Conservation (phyloP, 345 rosid species). For the Citropsis articulata region DNA sequence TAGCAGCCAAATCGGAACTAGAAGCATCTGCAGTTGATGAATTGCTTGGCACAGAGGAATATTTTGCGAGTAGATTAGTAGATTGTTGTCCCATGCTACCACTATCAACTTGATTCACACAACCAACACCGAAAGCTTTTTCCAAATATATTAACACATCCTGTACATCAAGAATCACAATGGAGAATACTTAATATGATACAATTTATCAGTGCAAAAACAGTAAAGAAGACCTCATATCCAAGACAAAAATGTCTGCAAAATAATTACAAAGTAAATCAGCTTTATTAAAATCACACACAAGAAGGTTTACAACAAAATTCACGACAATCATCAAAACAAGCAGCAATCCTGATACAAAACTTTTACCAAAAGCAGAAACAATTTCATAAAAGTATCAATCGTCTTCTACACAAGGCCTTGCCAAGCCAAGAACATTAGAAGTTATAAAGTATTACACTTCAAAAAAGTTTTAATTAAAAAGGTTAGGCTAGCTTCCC, state of each 20-base stretch:
- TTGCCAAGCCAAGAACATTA: neutral
- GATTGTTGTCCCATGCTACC: constrained; percentile 58
- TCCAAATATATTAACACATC: constrained; percentile 76
- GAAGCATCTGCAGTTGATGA: constrained; percentile 56
- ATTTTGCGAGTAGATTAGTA: constrained; percentile 52
- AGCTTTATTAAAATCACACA: neutral
- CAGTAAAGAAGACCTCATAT: neutral
- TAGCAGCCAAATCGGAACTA: constrained; percentile 52
- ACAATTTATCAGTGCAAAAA: constrained; percentile 2
- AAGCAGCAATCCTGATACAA: neutral
- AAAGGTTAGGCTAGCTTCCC: neutral
- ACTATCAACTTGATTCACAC: constrained; percentile 60
- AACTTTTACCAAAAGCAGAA: neutral
- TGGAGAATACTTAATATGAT: constrained; percentile 10
- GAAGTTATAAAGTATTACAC: neutral
- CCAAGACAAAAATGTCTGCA: neutral
- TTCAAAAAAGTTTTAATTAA: neutral
- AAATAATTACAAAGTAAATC: neutral
- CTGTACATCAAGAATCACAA: constrained; percentile 39
- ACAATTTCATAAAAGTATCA: neutral
- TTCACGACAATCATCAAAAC: neutral
- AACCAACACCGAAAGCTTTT: constrained; percentile 63
- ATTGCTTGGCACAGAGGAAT: constrained; percentile 60
- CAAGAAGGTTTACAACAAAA: neutral
- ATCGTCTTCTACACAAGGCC: neutral